Conservation (phyloP, 2,329 filamentous ascomycete genomes). For the Colletotrichum kahawae region DNA sequence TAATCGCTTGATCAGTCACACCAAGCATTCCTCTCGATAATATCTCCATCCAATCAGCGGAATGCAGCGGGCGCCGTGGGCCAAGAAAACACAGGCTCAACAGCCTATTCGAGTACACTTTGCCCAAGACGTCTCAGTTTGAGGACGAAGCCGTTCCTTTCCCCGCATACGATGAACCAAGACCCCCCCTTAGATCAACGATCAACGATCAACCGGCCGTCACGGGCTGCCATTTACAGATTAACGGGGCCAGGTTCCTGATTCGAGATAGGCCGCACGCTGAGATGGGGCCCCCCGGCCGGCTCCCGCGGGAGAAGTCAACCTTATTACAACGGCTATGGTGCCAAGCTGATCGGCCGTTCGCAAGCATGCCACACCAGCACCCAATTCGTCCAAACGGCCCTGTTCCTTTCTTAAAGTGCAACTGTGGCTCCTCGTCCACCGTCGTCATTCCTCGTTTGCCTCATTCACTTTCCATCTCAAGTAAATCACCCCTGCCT, state of each 20-base stretch:
- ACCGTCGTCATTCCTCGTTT: not conserved
- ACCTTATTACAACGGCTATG: conserved; percentile 14
- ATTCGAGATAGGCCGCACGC: not conserved
- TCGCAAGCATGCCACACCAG: not conserved
- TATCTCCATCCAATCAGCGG: conserved; percentile 17
- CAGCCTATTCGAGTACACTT: not conserved
- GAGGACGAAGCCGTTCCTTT: not conserved
- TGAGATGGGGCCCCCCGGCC: not conserved
- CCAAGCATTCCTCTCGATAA: not conserved
- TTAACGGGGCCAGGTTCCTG: not conserved
- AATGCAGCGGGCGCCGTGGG: not conserved
- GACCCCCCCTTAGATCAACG: not conserved
- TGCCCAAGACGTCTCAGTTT: conserved; percentile 4
- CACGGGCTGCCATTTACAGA: not conserved
- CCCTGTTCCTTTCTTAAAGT: not conserved
- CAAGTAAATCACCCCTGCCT: not conserved
- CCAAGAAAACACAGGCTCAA: not conserved
- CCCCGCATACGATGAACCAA: not conserved
- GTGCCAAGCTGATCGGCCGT: conserved; percentile 5
- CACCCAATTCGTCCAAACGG: not conserved
- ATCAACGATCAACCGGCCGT: not conserved
- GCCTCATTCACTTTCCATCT: not conserved
- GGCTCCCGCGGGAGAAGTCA: not conserved
- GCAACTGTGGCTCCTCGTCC: not conserved
- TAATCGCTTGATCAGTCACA: conserved; percentile 7